Base-by-base conservation (phyloP, 2,329 filamentous ascomycete species). In the Metarhizium anisopliae region DNA sequence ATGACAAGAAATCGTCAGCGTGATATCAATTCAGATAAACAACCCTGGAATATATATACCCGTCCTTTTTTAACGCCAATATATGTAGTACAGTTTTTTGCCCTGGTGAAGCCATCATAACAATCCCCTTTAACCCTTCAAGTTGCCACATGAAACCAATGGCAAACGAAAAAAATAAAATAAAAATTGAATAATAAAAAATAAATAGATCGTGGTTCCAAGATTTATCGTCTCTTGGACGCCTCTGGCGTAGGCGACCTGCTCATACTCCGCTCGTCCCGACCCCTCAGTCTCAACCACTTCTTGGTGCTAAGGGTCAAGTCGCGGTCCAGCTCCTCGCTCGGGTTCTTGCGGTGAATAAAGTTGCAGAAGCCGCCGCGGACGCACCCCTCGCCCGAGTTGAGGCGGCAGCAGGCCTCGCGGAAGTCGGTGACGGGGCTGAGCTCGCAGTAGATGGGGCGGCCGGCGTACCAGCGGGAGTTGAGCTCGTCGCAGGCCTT, bases 281-380 rank as follows among this genome's bases (percentile, higher is more conserved):
- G 80, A 20, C 91, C 93, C 59, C 90, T 81, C 74, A 84, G 75
- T 77, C 89, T 89, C 68, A 97, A 77, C 92, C 93, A 97, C 80
- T 97, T 97, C 82, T 96, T 95, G 60, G 93, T 97, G 65, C 84
- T 84, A 63, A 97, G 80, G 60, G 88, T 85, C 64, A 99, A 72
- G 63, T 99, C 94, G 60, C 87, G 78, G 59, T 99, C 94, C 64
- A 99, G 77, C 75, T 97, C 93, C 11, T 90, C 78, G 63, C 82
- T 84, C 4, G 94, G 94, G 70, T 97, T 94, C 79, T 99, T 99
- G 68, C 94, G 84, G 72, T 99, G 94, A 62, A 99, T 99, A 72
- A 99, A 99, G 73, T 99, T 99, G 81, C 94, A 99, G 78, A 97
- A 97, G 36, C 94, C 94, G 60, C 92, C 94, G 61, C 94, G 82